These are phyloP conservation scores for Spizellomyces sp. DNA, from an alignment of 192 early-diverging fungal species.

Conservation along the genomic window DNA sequence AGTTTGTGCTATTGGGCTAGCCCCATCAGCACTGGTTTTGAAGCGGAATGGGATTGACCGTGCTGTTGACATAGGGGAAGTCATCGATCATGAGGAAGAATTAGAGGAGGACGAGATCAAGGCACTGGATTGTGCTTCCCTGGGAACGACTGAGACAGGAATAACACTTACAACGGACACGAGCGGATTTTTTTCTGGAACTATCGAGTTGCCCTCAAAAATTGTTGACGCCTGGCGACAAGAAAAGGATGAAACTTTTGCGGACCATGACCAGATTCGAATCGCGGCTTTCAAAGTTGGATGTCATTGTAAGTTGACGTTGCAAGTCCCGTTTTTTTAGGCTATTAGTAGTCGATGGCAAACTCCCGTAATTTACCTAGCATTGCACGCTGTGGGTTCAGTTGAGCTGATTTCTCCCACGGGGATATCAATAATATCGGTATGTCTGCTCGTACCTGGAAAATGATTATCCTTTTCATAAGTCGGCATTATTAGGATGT, in stretches of 20 bases:
- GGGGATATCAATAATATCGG: constrained; percentile 79
- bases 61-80: neutral
- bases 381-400: constrained; percentile 42
- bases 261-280: constrained; percentile 32
- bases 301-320: neutral
- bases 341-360: too few relatives aligned
- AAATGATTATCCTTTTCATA: constrained; percentile 39
- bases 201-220: constrained; percentile 30
- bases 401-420: constrained; percentile 65
- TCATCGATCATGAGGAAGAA: neutral
- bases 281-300: constrained; percentile 40
- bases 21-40: constrained; percentile 37
- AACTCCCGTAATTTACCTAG: constrained; percentile 24
- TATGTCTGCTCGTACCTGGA: neutral
- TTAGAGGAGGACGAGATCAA: constrained; percentile 10
- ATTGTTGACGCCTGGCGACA: constrained; percentile 44
- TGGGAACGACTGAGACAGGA: constrained; percentile 15
- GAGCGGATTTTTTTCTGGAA: constrained; percentile 43
- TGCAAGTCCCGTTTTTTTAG: constrained; percentile 1
- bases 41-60: constrained; percentile 26
- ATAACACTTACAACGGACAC: constrained; percentile 35
- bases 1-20: constrained; percentile 53
- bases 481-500: constrained; percentile 34
- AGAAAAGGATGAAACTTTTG: constrained; percentile 12
- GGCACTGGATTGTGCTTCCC: constrained; percentile 15